Evolutionary conservation across 169 alveolate genomes (phyloP), one percentile per base, ranked within the genome.

Genomic region (Cryptosporidium andersoni): DNA sequence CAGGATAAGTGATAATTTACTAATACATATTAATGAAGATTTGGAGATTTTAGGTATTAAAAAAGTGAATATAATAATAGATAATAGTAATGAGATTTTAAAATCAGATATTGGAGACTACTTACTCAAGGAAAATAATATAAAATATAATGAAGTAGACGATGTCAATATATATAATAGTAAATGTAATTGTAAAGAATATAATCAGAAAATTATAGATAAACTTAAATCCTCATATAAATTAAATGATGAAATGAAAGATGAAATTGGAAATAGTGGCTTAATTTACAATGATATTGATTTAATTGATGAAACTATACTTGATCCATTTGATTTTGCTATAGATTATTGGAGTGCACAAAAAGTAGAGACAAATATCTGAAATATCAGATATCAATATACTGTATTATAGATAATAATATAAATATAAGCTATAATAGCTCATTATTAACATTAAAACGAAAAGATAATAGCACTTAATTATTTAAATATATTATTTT

Each of bases 401-500:
- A 55, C 1, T 1, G 11, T 60, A 60, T 16, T 9, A 34, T 60
- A 60, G 55, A 11, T 7, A 49, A 49, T 9, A 49, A 49, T 9
- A 9, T 49, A 9, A 12, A 49, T 9, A 49, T 1, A 9, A 49
- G 55, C 12, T 49, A 12, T 12, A 12, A 49, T 9, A 49, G 9
- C 9, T 9, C 12, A 49, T 9, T 49, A 49, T 9, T 9, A 49
- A 49, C 14, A 49, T 9, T 49, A 49, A 49, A 49, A 9, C 9
- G 0, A 49, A 25, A 9, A 49, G 12, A 49, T 49, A 58, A 60
- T 80, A 82, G 16, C 60, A 63, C 49, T 12, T 68, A 53, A 81
- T 74, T 85, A 80, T 85, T 52, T 88, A 74, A 48, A 88, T 64
- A 7, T 55, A 81, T 45, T 74, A 81, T 48, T 80, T 82, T 12